Evolutionary conservation across 2,329 filamentous ascomycete species (phyloP).

Genomic region (Teratosphaeria epicoccoides): DNA sequence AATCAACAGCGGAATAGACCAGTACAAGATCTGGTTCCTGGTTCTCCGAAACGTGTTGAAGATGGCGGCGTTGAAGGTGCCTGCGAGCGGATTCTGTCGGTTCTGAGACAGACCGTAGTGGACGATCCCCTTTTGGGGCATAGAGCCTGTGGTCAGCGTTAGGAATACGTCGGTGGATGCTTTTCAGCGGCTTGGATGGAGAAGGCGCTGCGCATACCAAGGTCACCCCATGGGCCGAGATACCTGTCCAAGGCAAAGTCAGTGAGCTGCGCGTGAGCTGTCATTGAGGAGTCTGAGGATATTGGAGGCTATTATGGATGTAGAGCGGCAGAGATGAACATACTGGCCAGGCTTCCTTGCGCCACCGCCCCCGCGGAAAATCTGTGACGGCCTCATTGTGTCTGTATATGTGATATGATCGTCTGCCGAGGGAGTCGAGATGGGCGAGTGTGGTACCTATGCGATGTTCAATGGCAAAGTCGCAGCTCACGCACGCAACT

Average conservation of each 20-base stretch:
- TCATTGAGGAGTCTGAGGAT: neutral
- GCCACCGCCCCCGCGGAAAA: slow-evolving; percentile 27
- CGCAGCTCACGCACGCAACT: neutral
- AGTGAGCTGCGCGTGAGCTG: neutral
- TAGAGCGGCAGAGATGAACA: slow-evolving; percentile 13
- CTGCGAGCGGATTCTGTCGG: slow-evolving; percentile 78
- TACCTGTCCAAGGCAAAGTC: slow-evolving; percentile 41
- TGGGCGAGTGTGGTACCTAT: neutral
- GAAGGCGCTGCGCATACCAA: neutral
- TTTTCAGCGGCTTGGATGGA: neutral
- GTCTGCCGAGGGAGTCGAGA: neutral
- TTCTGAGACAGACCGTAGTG: slow-evolving; percentile 74
- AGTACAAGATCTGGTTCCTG: slow-evolving; percentile 78
- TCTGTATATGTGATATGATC: neutral
- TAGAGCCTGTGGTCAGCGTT: slow-evolving; percentile 29
- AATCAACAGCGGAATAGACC: slow-evolving; percentile 64
- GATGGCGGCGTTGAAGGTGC: slow-evolving; percentile 65
- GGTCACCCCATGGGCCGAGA: slow-evolving; percentile 42
- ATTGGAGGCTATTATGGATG: neutral
- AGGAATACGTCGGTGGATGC: neutral
- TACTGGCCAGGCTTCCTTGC: slow-evolving; percentile 33
- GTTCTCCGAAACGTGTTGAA: slow-evolving; percentile 93
- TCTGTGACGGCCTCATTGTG: slow-evolving; percentile 29
- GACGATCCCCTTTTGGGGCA: slow-evolving; percentile 50
- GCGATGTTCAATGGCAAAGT: neutral